Evolutionary conservation across 116 monocot species (phyloP).

Genomic region (Dioscorea cayenensis): DNA sequence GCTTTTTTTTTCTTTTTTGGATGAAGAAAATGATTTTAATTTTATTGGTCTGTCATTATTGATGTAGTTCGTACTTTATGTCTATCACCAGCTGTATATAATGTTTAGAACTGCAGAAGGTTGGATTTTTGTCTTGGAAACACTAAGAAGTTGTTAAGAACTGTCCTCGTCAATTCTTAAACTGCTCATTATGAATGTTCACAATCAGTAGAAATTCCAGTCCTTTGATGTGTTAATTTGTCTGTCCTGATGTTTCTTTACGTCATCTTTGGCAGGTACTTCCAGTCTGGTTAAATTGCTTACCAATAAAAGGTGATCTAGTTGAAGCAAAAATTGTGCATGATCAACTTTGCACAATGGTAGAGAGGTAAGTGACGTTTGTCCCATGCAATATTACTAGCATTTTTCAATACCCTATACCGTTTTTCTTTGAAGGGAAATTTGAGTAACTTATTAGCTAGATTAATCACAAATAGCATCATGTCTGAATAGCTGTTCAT

Average conservation of each 20-base stretch:
- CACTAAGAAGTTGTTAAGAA: too few relatives aligned
- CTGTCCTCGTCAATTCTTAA: too few relatives aligned
- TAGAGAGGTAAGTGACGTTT: constrained; percentile 58
- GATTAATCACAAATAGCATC: background rate
- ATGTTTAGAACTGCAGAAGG: too few relatives aligned
- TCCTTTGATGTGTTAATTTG: background rate
- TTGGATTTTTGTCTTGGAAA: too few relatives aligned
- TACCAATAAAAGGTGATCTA: constrained; percentile 79
- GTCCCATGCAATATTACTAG: background rate
- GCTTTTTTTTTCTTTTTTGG: too few relatives aligned
- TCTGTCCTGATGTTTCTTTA: background rate
- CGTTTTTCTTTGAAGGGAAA: background rate
- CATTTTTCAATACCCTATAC: background rate
- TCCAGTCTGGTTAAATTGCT: constrained; percentile 84
- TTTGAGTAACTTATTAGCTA: background rate
- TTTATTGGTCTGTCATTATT: too few relatives aligned
- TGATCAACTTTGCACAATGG: constrained; percentile 83
- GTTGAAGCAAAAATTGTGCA: constrained; percentile 90
- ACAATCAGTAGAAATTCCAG: too few relatives aligned
- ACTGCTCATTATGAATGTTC: background rate
- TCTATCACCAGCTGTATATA: too few relatives aligned
- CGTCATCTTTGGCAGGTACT: constrained; percentile 35
- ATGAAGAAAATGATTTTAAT: too few relatives aligned
- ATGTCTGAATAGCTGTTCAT: background rate
- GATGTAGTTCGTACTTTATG: too few relatives aligned